These are phyloP conservation scores for Alternaria sp. DNA, from an alignment of 2,329 filamentous ascomycete genomes.

Conservation along the genomic window DNA sequence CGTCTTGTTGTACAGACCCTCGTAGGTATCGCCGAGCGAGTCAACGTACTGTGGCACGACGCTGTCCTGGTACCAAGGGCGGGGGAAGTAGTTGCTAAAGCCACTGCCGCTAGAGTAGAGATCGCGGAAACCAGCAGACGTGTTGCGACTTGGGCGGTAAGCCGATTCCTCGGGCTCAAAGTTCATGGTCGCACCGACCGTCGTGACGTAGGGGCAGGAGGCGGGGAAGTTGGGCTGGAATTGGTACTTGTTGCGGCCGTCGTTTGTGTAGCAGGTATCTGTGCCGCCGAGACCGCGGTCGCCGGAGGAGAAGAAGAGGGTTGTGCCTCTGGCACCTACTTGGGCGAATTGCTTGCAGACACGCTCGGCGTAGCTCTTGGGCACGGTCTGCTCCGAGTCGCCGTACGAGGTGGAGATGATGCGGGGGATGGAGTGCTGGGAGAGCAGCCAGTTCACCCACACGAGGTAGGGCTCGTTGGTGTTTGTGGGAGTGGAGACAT, in stretches of 20 bases:
- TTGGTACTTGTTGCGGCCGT: conserved; percentile 63
- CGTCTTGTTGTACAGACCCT: conserved; percentile 59
- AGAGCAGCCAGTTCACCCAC: conserved; percentile 67
- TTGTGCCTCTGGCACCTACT: conserved; percentile 72
- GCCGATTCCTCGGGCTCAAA: conserved; percentile 63
- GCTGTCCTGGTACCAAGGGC: conserved; percentile 58
- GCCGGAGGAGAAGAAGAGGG: conserved; percentile 69
- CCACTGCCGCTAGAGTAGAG: conserved; percentile 63
- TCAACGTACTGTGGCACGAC: conserved; percentile 58
- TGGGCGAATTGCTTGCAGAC: conserved; percentile 71
- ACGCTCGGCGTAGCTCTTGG: conserved; percentile 65
- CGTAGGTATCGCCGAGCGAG: conserved; percentile 53
- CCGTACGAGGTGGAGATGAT: conserved; percentile 73
- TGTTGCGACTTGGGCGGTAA: conserved; percentile 43
- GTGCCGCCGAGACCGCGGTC: conserved; percentile 65
- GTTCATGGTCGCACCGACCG: conserved; percentile 67
- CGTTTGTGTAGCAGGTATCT: conserved; percentile 65
- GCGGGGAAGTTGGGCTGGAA: conserved; percentile 71
- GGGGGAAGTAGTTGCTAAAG: conserved; percentile 60
- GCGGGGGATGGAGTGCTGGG: conserved; percentile 65
- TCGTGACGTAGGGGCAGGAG: conserved; percentile 73
- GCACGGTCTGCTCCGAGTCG: conserved; percentile 71
- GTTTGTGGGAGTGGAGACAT: conserved; percentile 57
- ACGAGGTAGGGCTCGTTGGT: conserved; percentile 74
- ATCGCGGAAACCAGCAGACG: conserved; percentile 50